These are phyloP conservation scores for Kodamaea kaohsiungensis DNA, from an alignment of 805 yeast species.

Conservation along the genomic window DNA sequence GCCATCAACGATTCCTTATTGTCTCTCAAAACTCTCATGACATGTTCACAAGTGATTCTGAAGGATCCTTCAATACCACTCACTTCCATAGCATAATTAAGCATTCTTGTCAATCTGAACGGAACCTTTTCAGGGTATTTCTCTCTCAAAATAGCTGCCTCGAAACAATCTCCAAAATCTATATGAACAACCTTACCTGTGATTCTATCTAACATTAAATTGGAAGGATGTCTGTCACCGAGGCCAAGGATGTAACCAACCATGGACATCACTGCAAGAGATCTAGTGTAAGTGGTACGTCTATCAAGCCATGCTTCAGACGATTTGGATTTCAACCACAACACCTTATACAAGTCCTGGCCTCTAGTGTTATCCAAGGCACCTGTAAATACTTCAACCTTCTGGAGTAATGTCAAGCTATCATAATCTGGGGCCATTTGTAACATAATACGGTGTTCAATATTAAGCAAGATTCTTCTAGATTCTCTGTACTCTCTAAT, in stretches of 20 bases:
- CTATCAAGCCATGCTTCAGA: constrained; percentile 98
- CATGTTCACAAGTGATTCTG: constrained; percentile 95
- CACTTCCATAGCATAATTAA: constrained; percentile 98
- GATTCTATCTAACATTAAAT: constrained; percentile 88
- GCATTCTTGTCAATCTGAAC: constrained; percentile 93
- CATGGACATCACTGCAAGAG: constrained; percentile 98
- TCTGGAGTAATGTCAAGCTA: constrained; percentile 80
- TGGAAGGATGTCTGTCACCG: constrained; percentile 98
- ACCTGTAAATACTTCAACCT: constrained; percentile 94
- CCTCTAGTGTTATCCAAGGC: constrained; percentile 95
- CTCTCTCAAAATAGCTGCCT: constrained; percentile 94
- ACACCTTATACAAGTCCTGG: constrained; percentile 90
- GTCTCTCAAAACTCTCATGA: constrained; percentile 90
- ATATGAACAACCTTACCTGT: constrained; percentile 97
- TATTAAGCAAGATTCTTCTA: constrained; percentile 82
- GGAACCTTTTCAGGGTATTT: constrained; percentile 99
- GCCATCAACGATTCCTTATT: constrained; percentile 98
- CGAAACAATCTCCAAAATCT: constrained; percentile 99
- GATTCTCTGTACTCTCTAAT: constrained; percentile 92
- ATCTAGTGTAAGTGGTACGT: constrained; percentile 92
- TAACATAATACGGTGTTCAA: constrained; percentile 92
- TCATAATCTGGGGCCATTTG: constrained; percentile 99
- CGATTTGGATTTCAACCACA: constrained; percentile 94
- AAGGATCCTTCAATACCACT: constrained; percentile 98
- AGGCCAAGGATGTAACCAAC: constrained; percentile 95